These are phyloP conservation scores for Starmerella tilneyi DNA, from an alignment of 805 yeast species.

Conservation along the genomic window DNA sequence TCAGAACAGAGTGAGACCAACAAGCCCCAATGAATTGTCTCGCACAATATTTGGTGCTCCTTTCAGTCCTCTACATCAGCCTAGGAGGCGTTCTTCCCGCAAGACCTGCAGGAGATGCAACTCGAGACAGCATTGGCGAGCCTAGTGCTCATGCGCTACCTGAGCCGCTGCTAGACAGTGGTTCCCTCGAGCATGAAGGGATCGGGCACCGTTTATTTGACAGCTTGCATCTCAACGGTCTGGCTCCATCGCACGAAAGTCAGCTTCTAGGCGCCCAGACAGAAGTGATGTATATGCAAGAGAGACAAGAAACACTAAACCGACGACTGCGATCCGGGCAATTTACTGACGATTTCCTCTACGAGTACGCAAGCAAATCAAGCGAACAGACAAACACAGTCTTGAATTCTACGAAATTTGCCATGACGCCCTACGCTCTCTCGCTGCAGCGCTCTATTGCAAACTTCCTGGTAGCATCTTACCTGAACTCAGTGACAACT, in stretches of 20 bases:
- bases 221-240: neutral
- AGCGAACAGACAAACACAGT: conserved; percentile 2
- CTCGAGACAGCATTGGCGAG: too few relatives aligned
- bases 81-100: too few relatives aligned
- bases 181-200: neutral
- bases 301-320: conserved; percentile 11
- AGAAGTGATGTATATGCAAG: conserved; percentile 3
- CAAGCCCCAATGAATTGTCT: too few relatives aligned
- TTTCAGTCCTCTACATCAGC: too few relatives aligned
- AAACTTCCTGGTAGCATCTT: conserved; percentile 10
- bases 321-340: conserved; percentile 10
- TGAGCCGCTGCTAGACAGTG: too few relatives aligned
- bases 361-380: neutral
- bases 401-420: neutral
- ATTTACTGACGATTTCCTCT: conserved; percentile 7
- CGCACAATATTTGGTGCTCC: too few relatives aligned
- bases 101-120: too few relatives aligned
- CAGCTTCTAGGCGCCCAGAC: neutral
- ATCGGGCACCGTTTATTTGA: neutral
- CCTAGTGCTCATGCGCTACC: too few relatives aligned
- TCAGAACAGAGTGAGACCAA: too few relatives aligned
- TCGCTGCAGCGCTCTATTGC: conserved; percentile 4
- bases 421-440: conserved; percentile 8
- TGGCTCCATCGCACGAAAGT: neutral
- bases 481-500: conserved; percentile 7